Percentiles rank a stretch among this genome's conserved stretches.
Evolutionary conservation across 495 filamentous ascomycete genomes (phyloP).

Genomic region (Penicillium cinerascens): DNA sequence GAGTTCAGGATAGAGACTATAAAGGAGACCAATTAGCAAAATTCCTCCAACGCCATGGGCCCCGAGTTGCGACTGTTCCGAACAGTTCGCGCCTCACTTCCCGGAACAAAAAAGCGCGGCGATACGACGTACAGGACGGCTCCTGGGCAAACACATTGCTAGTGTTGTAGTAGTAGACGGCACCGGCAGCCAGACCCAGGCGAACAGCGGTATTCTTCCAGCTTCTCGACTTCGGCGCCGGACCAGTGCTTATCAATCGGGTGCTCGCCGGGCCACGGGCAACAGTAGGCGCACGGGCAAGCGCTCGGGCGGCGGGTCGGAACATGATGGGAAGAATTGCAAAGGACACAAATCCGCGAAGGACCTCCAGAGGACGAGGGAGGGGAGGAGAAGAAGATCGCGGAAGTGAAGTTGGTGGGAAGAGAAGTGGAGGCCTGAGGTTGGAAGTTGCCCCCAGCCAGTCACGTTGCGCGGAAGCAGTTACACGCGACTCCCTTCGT

Average conservation of each 20-base stretch:
- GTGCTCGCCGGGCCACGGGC: slow-evolving; percentile 39
- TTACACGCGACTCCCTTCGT: slow-evolving; percentile 8
- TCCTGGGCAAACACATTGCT: slow-evolving; percentile 82
- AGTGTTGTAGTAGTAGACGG: slow-evolving; percentile 93
- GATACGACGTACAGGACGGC: slow-evolving; percentile 60
- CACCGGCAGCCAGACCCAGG: slow-evolving; percentile 70
- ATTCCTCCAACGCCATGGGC: slow-evolving; percentile 3
- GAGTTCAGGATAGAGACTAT: slow-evolving; percentile 36
- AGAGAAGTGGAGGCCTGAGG: slow-evolving; percentile 29
- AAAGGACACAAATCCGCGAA: slow-evolving; percentile 8
- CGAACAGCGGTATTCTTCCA: slow-evolving; percentile 76
- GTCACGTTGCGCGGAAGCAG: slow-evolving; percentile 27
- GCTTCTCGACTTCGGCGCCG: slow-evolving; percentile 64
- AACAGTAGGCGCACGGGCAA: slow-evolving; percentile 48
- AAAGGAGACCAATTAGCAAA: slow-evolving; percentile 1
- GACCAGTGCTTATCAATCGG: slow-evolving; percentile 70
- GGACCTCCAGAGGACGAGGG: slow-evolving; percentile 11
- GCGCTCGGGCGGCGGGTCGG: slow-evolving; percentile 54
- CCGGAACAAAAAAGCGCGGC: slow-evolving; percentile 1
- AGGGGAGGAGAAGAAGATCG: slow-evolving; percentile 3
- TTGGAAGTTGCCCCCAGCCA: slow-evolving; percentile 10
- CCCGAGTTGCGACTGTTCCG: slow-evolving; percentile 4
- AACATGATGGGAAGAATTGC: slow-evolving; percentile 49
- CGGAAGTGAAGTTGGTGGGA: slow-evolving; percentile 25
- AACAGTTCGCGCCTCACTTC: slow-evolving; percentile 6